Evolutionary conservation across 148 eudicot species (phyloP), one percentile per base, ranked within the genome.

Genomic region (Fagopyrum tataricum): DNA sequence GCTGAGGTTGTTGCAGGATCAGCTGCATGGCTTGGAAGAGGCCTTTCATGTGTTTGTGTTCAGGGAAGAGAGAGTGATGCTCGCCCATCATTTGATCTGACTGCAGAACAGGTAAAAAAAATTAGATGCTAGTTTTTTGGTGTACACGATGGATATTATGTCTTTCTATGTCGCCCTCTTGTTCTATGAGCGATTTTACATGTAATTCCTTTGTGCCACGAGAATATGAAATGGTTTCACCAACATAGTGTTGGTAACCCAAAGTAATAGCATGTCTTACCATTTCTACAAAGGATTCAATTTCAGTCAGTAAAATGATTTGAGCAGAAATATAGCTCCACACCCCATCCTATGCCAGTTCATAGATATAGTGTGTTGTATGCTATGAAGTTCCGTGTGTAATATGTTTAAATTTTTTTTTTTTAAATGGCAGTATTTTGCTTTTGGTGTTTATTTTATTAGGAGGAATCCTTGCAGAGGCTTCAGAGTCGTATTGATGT

Each of bases 1-100:
- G 97, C 87, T 79, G 98, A 95, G 82, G 98, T 86, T 74, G 98
- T 87, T 66, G 97, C 93, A 73, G 97, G 98, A 81, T 95, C 98
- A 70, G 91, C 98, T 71, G 98, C 98, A 75, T 95, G 98, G 98
- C 85, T 95, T 64, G 98, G 98, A 26, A 88, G 81, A 81, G 98
- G 98, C 69, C 92, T 95, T 76, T 91, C 98, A 41, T 95, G 98
- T 83, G 98, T 95, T 72, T 95, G 98, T 84, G 98, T 89, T 75
- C 98, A 95, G 74, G 84, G 97, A 82, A 85, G 90, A 80, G 98
- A 95, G 72, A 82, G 88, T 77, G 98, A 95, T 78, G 86, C 90
- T 78, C 93, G 97, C 58, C 92, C 91, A 26, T 95, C 98, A 43
- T 90, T 95, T 84, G 98, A 95, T 84, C 80, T 95, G 79, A 90